Percentiles rank a stretch among this genome's conserved stretches.
phyloP scores from a whole-genome alignment of 2,329 filamentous ascomycete genomes.

The Verticillium albo-atrum region DNA sequence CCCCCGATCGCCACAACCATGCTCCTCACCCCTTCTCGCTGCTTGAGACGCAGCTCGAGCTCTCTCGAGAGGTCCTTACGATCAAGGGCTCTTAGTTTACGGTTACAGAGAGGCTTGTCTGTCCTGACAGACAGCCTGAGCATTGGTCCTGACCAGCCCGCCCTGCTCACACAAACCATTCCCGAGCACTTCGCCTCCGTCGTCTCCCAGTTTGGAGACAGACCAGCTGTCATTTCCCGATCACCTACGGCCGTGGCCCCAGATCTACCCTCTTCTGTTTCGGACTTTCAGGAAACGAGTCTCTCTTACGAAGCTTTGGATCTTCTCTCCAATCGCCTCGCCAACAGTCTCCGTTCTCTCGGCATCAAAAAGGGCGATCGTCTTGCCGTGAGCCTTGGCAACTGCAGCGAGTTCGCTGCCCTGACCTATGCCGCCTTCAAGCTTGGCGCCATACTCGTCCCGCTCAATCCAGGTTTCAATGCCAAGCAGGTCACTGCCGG shows the following conservation, averaged over 20 bases:
- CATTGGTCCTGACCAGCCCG: conserved; percentile 42
- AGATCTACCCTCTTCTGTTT: conserved; percentile 39
- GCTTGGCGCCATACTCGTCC: conserved; percentile 89
- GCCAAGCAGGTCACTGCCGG: conserved; percentile 72
- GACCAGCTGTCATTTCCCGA: conserved; percentile 51
- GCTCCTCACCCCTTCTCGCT: neutral
- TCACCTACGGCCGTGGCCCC: conserved; percentile 27
- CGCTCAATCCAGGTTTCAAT: conserved; percentile 88
- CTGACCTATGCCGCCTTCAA: conserved; percentile 91
- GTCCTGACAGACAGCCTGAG: conserved; percentile 1
- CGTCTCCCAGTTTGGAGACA: conserved; percentile 61
- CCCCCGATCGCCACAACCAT: neutral
- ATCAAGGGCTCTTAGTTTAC: too few relatives aligned
- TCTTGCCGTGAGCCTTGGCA: conserved; percentile 83
- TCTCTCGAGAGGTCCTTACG: neutral
- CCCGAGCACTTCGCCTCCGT: conserved; percentile 67
- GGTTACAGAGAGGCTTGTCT: neutral
- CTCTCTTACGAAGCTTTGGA: conserved; percentile 77
- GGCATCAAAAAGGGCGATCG: conserved; percentile 79
- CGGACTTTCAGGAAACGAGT: conserved; percentile 55
- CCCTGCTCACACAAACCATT: conserved; percentile 63
- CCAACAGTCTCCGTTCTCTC: conserved; percentile 61
- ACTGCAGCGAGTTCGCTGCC: conserved; percentile 76
- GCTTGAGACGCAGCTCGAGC: neutral
- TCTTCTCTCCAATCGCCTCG: conserved; percentile 68